Base-by-base conservation (phyloP, 1,139 yeast genomes). In the Hemisphaericaspora subhashii region DNA sequence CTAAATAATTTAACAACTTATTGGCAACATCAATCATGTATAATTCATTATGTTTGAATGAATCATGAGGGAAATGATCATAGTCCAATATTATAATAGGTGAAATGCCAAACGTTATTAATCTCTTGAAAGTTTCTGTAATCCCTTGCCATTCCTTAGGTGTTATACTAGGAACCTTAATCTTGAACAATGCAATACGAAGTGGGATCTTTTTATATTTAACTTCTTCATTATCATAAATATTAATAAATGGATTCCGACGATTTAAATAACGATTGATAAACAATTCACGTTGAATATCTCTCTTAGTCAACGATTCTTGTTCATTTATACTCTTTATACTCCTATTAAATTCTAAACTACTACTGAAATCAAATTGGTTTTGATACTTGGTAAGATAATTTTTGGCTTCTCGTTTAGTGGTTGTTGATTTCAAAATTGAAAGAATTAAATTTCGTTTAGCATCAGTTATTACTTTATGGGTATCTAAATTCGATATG, bases 361-460 rank as follows among this genome's bases (percentile, higher is more conserved):
- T 51, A 21, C 51, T 51, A 23, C 53, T 48, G 40, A 60, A 59
- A 39, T 64, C 65, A 47, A 66, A 65, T 45, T 65, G 74, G 52
- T 68, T 62, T 55, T 71, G 64, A 50, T 85, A 85, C 57, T 81
- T 83, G 29, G 73, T 62, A 36, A 85, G 58, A 52, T 84, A 85
- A 43, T 79, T 80, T 46, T 72, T 69, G 3, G 88, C 87, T 54
- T 85, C 94, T 47, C 94, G 60, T 55, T 83, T 83, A 1, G 92
- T 84, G 10, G 90, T 85, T 5, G 94, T 83, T 5, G 88, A 80
- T 50, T 77, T 81, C 38, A 85, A 63, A 22, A 85, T 83, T 4
- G 88, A 79, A 16, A 83, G 62, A n/a, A 84, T 80, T 35, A 85
- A 60, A 44, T 80, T 80, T 34, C 77, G 50, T 42, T 70, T 72